Percentiles rank a stretch among this genome's conserved stretches.
Conservation (phyloP, 2,329 filamentous ascomycete species). For the Aspergillus pseudoglaucus region DNA sequence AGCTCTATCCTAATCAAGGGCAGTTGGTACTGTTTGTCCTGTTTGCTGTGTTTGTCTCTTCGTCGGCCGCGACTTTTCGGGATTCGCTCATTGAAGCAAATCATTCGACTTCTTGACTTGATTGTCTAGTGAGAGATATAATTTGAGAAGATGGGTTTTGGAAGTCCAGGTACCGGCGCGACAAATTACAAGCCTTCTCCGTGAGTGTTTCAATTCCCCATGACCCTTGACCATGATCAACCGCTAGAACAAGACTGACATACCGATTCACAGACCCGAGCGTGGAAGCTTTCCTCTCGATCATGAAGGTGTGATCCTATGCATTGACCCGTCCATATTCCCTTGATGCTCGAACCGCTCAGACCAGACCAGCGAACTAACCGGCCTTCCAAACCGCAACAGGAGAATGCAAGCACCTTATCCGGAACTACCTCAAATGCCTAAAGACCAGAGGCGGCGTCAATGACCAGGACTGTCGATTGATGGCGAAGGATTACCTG, state of each 20-base stretch:
- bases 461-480: conserved; percentile 79
- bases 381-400: conserved; percentile 1
- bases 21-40: conserved; percentile 18
- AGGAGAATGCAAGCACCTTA: conserved; percentile 92
- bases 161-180: conserved; percentile 61
- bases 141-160: conserved; percentile 50
- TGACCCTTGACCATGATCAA: not conserved
- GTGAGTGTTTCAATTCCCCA: conserved; percentile 41
- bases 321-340: not conserved
- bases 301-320: conserved; percentile 60
- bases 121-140: not conserved
- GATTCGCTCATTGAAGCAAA: not conserved
- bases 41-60: conserved; percentile 21
- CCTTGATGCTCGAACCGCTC: not conserved
- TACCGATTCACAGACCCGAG: conserved; percentile 59
- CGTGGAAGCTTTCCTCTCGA: conserved; percentile 94
- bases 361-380: not conserved
- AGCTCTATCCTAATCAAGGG: not conserved
- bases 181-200: conserved; percentile 63
- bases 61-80: conserved; percentile 5
- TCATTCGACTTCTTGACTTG: not conserved
- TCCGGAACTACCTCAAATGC: conserved; percentile 77
- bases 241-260: not conserved
- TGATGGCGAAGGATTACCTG: conserved; percentile 81
- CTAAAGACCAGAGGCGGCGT: conserved; percentile 76